phyloP scores from a whole-genome alignment of 106 monocot species.

The Allium cepa region DNA sequence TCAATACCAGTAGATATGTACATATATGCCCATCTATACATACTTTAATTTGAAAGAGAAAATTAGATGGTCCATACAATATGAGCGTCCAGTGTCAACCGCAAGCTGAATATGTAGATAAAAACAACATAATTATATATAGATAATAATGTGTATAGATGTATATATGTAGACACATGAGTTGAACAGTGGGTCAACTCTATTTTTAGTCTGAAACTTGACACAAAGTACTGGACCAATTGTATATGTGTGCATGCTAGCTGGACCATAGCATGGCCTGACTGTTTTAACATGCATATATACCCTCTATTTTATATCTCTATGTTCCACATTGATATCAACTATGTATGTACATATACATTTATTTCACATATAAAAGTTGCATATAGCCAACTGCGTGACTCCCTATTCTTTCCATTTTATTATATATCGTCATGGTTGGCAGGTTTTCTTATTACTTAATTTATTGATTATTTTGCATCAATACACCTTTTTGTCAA shows the following conservation, averaged over 20 bases:
- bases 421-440: too few species aligned
- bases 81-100: not conserved
- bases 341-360: not conserved
- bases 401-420: too few species aligned
- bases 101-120: not conserved
- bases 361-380: not conserved
- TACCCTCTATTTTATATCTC: not conserved
- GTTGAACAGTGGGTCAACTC: slow-evolving; percentile 11
- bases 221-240: not conserved
- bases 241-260: not conserved
- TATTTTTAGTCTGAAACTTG: not conserved
- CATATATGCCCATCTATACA: not conserved
- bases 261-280: slow-evolving; percentile 1
- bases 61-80: not conserved
- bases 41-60: not conserved
- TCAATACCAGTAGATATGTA: not conserved
- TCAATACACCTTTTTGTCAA: too few species aligned
- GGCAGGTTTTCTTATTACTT: too few species aligned
- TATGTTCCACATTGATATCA: not conserved
- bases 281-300: slow-evolving; percentile 1
- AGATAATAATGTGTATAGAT: not conserved
- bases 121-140: not conserved
- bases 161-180: not conserved
- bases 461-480: too few species aligned
- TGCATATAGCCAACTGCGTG: too few species aligned